Evolutionary conservation across 1,139 yeast species (phyloP).

Genomic region (Candida tetrigidarum): DNA sequence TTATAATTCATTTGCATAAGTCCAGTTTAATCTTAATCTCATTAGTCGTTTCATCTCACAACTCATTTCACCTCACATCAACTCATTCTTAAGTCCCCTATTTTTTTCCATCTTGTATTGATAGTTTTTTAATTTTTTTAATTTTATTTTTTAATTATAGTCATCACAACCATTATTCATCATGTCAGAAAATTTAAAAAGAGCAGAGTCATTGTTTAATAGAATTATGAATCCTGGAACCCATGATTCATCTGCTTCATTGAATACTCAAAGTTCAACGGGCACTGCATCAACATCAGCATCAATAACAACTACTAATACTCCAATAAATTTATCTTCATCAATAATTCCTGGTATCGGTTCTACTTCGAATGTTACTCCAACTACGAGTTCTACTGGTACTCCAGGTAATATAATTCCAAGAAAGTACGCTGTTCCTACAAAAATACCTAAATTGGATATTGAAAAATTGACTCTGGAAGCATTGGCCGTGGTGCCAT

Average conservation of each 20-base stretch:
- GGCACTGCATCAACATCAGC: conserved; percentile 11
- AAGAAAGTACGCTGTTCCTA: background rate
- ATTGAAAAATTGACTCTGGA: conserved; percentile 38
- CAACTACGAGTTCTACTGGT: background rate
- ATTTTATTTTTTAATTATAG: background rate
- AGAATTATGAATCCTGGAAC: conserved; percentile 49
- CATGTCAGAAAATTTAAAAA: conserved; percentile 54
- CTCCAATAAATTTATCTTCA: conserved; percentile 12
- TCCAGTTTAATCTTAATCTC: background rate
- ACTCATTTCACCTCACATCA: too few species aligned
- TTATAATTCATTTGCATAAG: background rate
- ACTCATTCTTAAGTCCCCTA: too few species aligned
- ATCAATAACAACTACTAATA: conserved; percentile 9
- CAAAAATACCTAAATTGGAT: conserved; percentile 39
- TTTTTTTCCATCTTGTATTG: background rate
- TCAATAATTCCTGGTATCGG: conserved; percentile 8
- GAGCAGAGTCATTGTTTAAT: conserved; percentile 54
- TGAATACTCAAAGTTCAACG: conserved; percentile 1
- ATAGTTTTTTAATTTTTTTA: background rate
- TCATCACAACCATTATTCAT: background rate
- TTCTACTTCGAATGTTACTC: background rate
- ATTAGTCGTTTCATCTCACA: background rate
- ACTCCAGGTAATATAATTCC: background rate
- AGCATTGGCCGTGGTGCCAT: conserved; percentile 32
- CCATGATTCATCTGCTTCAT: conserved; percentile 6